These are phyloP conservation scores for Acidiella bohemica DNA, from an alignment of 495 filamentous ascomycete genomes.

Conservation along the genomic window DNA sequence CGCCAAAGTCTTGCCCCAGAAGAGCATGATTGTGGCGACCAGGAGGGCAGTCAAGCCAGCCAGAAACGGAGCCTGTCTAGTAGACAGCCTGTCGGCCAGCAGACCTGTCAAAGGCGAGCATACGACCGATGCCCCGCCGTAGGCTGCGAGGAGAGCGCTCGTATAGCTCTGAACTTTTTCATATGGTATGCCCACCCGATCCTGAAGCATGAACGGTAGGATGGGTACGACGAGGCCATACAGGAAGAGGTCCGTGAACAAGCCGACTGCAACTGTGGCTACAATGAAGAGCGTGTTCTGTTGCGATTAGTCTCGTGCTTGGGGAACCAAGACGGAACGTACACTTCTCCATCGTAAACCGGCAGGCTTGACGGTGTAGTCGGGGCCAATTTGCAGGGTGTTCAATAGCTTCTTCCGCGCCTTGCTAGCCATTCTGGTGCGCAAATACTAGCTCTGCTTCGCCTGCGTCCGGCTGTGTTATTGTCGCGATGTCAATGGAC, in stretches of 20 bases:
- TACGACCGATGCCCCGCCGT: conserved; percentile 44
- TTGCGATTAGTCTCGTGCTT: background rate
- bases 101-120: conserved; percentile 41
- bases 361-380: conserved; percentile 17
- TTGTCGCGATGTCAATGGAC: no score
- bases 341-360: conserved; percentile 40
- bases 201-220: conserved; percentile 45
- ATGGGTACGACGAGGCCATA: conserved; percentile 51
- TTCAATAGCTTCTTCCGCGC: conserved; percentile 9
- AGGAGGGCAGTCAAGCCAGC: conserved; percentile 42
- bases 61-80: conserved; percentile 45
- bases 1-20: conserved; percentile 36
- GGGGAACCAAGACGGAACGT: background rate
- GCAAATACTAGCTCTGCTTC: no score
- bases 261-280: conserved; percentile 45
- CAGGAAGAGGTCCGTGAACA: conserved; percentile 50
- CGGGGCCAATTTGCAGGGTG: conserved; percentile 14
- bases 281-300: conserved; percentile 38
- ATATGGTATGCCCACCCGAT: conserved; percentile 38
- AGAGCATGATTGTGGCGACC: conserved; percentile 44
- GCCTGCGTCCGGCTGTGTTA: no score
- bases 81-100: conserved; percentile 43
- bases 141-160: conserved; percentile 44
- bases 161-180: conserved; percentile 38
- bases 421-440: conserved; percentile 3